These are phyloP conservation scores for Cenchrus purpureus DNA, from an alignment of 176 grass and related monocot species.

Conservation along the genomic window DNA sequence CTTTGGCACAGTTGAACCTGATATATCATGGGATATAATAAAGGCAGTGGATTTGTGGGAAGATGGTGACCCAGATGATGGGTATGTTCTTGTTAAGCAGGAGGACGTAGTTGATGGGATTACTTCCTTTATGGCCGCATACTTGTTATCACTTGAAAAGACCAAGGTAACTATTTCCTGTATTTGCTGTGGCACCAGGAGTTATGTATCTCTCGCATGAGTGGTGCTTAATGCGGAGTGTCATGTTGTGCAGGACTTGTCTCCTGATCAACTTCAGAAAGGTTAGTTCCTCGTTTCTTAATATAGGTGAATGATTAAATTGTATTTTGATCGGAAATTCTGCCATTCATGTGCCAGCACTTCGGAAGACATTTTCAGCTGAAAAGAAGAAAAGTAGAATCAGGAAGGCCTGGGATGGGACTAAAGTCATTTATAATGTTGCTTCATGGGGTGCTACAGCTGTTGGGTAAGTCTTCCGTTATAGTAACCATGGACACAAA, in stretches of 20 bases:
- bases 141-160: conserved; percentile 66
- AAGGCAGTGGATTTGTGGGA: conserved; percentile 69
- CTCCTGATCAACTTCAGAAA: conserved; percentile 78
- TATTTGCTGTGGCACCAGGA: not conserved
- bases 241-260: conserved; percentile 71
- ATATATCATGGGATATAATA: conserved; percentile 76
- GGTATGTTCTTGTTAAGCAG: conserved; percentile 82
- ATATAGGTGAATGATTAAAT: conserved; percentile 13
- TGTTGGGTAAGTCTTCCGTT: conserved; percentile 59
- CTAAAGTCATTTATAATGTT: conserved; percentile 79
- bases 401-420: conserved; percentile 87
- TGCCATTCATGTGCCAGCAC: conserved; percentile 40
- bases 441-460: conserved; percentile 94
- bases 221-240: conserved; percentile 32
- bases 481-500: not conserved
- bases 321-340: conserved; percentile 2
- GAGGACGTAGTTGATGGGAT: conserved; percentile 86
- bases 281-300: conserved; percentile 40
- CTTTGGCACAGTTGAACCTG: conserved; percentile 54
- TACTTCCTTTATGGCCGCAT: conserved; percentile 85
- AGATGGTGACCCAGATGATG: conserved; percentile 61
- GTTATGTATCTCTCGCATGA: not conserved
- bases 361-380: conserved; percentile 76
- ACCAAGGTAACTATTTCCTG: conserved; percentile 62
- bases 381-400: conserved; percentile 80